Percentiles rank a stretch among this genome's conserved stretches.
These are phyloP conservation scores for Ogataea naganishii DNA, from an alignment of 805 yeast genomes.

Conservation along the genomic window DNA sequence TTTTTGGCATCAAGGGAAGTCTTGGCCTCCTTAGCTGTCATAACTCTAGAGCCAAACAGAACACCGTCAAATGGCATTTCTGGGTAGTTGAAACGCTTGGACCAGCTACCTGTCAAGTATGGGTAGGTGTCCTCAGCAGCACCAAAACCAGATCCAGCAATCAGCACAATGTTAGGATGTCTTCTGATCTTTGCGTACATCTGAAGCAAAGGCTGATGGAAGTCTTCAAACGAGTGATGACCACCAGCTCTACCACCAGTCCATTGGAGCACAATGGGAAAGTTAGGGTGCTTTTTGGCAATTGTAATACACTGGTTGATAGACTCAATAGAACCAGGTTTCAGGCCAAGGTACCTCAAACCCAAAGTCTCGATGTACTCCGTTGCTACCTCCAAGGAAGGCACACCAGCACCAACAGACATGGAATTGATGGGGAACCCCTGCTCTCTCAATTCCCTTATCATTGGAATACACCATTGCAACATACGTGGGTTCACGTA, in stretches of 20 bases:
- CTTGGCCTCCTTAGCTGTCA: conserved; percentile 94
- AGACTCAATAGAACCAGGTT: conserved; percentile 96
- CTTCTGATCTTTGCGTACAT: conserved; percentile 94
- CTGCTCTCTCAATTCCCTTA: conserved; percentile 76
- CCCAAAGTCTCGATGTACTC: conserved; percentile 93
- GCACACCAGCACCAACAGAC: conserved; percentile 99
- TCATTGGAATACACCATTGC: conserved; percentile 98
- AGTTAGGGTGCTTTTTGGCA: conserved; percentile 90
- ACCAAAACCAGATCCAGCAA: conserved; percentile 99
- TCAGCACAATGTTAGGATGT: conserved; percentile 76
- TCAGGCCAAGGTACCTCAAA: conserved; percentile 87
- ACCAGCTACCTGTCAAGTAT: conserved; percentile 96
- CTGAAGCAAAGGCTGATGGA: conserved; percentile 94
- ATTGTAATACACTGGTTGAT: conserved; percentile 79
- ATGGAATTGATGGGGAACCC: conserved; percentile 96
- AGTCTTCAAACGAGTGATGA: conserved; percentile 97
- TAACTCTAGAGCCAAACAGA: conserved; percentile 90
- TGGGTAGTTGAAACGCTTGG: conserved; percentile 79
- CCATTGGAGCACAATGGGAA: conserved; percentile 98
- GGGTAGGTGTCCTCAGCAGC: conserved; percentile 95
- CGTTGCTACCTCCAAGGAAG: conserved; percentile 92
- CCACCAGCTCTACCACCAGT: conserved; percentile 99
- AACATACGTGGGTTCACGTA: conserved; percentile 96
- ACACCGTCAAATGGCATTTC: conserved; percentile 99
- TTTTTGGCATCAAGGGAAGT: conserved; percentile 91